phyloP scores from a whole-genome alignment of 805 yeast species.

The Candida vaughaniae region DNA sequence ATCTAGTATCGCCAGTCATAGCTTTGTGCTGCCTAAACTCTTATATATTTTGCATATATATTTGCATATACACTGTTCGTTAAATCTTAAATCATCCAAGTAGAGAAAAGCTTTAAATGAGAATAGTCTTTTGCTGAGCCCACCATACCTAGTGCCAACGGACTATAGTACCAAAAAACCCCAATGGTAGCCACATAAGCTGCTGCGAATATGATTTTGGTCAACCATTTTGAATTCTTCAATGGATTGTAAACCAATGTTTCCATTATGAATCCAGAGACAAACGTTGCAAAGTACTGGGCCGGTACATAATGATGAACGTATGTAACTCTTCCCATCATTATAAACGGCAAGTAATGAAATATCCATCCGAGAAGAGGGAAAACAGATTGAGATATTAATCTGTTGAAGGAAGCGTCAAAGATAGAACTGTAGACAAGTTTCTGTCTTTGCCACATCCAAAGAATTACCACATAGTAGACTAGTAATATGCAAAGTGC shows the following conservation, averaged over 20 bases:
- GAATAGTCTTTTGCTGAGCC: slow-evolving; percentile 27
- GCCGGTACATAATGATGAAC: slow-evolving; percentile 48
- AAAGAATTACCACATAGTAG: slow-evolving; percentile 17
- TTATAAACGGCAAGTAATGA: slow-evolving; percentile 40
- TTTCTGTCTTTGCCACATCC: slow-evolving; percentile 35
- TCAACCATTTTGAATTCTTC: slow-evolving; percentile 16
- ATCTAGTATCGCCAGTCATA: not conserved
- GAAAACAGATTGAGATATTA: slow-evolving; percentile 30
- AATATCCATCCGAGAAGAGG: slow-evolving; percentile 42
- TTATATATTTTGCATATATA: too few species aligned
- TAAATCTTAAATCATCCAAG: slow-evolving; percentile 24
- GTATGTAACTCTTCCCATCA: slow-evolving; percentile 45
- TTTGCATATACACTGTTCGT: too few species aligned
- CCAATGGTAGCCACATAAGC: slow-evolving; percentile 54
- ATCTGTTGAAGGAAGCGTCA: slow-evolving; percentile 25
- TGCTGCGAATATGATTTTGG: slow-evolving; percentile 35
- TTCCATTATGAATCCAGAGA: slow-evolving; percentile 61
- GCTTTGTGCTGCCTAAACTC: too few species aligned
- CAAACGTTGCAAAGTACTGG: slow-evolving; percentile 64
- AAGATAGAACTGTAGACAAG: slow-evolving; percentile 18
- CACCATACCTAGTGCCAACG: slow-evolving; percentile 79
- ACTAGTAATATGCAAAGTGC: slow-evolving; percentile 21
- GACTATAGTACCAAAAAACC: slow-evolving; percentile 59
- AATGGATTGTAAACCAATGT: slow-evolving; percentile 17
- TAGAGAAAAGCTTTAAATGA: slow-evolving; percentile 30